Evolutionary conservation across 2,329 filamentous ascomycete species (phyloP).

Genomic region (Trichoderma atroviride): DNA sequence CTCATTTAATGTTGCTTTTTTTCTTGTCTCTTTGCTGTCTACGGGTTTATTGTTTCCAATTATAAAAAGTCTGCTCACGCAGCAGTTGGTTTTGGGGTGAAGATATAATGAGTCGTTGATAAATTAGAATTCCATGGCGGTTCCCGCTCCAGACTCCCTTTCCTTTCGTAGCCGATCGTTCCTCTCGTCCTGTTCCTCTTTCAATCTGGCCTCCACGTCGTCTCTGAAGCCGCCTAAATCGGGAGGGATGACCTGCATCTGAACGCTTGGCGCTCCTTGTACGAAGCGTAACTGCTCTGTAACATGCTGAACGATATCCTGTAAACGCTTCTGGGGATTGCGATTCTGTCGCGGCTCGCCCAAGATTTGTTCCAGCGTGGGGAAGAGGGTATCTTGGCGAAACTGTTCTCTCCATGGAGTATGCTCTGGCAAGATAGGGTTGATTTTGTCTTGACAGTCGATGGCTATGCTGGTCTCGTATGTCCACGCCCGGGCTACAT

Average conservation of each 20-base stretch:
- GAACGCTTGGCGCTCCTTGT: constrained; percentile 81
- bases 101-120: constrained; percentile 8
- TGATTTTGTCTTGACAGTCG: constrained; percentile 69
- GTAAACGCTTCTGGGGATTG: constrained; percentile 75
- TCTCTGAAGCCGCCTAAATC: constrained; percentile 70
- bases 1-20: constrained; percentile 20
- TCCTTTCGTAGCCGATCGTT: constrained; percentile 56
- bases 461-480: constrained; percentile 94
- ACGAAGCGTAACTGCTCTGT: constrained; percentile 87
- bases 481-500: constrained; percentile 95
- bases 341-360: constrained; percentile 73
- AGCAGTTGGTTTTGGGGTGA: constrained; percentile 6
- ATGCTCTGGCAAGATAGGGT: constrained; percentile 73
- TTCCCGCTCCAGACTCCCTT: constrained; percentile 60
- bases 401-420: constrained; percentile 89
- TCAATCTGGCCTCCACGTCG: constrained; percentile 68
- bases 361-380: constrained; percentile 73
- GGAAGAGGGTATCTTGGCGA: constrained; percentile 83
- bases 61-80: constrained; percentile 1
- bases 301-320: constrained; percentile 75
- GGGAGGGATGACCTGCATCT: constrained; percentile 78
- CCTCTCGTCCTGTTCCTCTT: constrained; percentile 64
- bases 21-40: constrained; percentile 20
- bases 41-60: constrained; percentile 10
- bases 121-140: constrained; percentile 55